Percentiles rank a stretch among this genome's conserved stretches.
Evolutionary conservation across 1,284 basidiomycete genomes (phyloP).

Genomic region (Cystobasidiaceae sp.): DNA sequence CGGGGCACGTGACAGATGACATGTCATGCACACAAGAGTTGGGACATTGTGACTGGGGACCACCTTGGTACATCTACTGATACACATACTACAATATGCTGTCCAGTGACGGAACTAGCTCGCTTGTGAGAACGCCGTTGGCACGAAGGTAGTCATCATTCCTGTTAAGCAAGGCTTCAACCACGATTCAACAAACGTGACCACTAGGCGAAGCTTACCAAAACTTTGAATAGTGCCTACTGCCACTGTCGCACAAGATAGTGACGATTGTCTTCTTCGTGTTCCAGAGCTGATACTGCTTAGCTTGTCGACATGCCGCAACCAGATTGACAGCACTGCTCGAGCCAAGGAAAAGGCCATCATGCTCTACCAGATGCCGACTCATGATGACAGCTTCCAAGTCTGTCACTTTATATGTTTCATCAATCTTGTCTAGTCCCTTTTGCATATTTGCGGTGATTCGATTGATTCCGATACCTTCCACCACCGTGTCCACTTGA

Average conservation of each 20-base stretch:
- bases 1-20: too few relatives aligned
- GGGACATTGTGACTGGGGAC: too few relatives aligned
- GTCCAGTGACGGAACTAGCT: not conserved
- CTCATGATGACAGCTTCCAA: slow-evolving; percentile 88
- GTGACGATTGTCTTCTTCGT: slow-evolving; percentile 67
- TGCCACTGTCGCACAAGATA: slow-evolving; percentile 58
- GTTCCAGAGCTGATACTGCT: slow-evolving; percentile 54
- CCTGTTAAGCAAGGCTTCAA: not conserved
- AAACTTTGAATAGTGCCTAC: slow-evolving; percentile 40
- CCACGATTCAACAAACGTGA: not conserved
- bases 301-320: slow-evolving; percentile 72
- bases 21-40: too few relatives aligned
- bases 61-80: not conserved
- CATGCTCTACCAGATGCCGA: slow-evolving; percentile 75
- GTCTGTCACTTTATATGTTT: slow-evolving; percentile 81
- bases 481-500: slow-evolving; percentile 70
- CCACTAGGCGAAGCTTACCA: slow-evolving; percentile 32
- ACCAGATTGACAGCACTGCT: slow-evolving; percentile 94
- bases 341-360: slow-evolving; percentile 92
- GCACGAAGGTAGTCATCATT: slow-evolving; percentile 4
- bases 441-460: slow-evolving; percentile 76
- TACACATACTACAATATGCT: not conserved
- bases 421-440: slow-evolving; percentile 72
- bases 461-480: slow-evolving; percentile 78
- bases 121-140: not conserved